Base-by-base conservation (phyloP, 2,329 filamentous ascomycete genomes). In the Metarhizium anisopliae region DNA sequence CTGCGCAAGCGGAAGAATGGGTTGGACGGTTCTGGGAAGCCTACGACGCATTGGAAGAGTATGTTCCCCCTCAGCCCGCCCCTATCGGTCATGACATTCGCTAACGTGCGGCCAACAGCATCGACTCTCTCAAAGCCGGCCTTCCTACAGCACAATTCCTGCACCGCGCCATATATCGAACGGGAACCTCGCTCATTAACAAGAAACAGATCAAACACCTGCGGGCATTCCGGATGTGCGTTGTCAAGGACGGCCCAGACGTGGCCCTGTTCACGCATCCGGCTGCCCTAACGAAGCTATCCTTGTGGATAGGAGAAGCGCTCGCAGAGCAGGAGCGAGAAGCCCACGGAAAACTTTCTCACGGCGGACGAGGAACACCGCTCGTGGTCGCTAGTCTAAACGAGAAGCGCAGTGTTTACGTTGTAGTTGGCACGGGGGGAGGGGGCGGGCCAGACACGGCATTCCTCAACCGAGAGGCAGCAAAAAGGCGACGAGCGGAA, bases 191-290 rank as follows among this genome's bases (percentile, higher is more conserved):
- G 0, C 79, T 99, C 32, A 88, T 99, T 58, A 89, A 90, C 61
- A 99, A 99, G 74, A 87, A 89, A 57, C 92, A 96, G 65, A 95
- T 99, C 67, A 89, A 90, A 42, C 91, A 96, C 68, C 77, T 99
- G 16, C 85, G 90, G 51, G 89, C 93, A 0, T 99, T 97, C 70
- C 89, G 94, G 52, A 91, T 99, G 80, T 95, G 89, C 38, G 88
- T 97, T 4, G 91, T 99, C 63, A 96, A 95, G 68, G 94, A 97
- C 66, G 91, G 93, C 0, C 90, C 92, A 0, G 94, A 97, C 63
- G 87, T 95, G 0, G 74, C 82, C n/a, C 80, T 97, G 11, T 99
- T 99, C 72, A 91, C 87, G 1, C 93, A 97, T 66, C 92, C 94
- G 0, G 90, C 92, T 6, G 94, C 94, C 2, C 75, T 99, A 29